Conservation (phyloP, 805 yeast species). For the Candida ponderosae region DNA sequence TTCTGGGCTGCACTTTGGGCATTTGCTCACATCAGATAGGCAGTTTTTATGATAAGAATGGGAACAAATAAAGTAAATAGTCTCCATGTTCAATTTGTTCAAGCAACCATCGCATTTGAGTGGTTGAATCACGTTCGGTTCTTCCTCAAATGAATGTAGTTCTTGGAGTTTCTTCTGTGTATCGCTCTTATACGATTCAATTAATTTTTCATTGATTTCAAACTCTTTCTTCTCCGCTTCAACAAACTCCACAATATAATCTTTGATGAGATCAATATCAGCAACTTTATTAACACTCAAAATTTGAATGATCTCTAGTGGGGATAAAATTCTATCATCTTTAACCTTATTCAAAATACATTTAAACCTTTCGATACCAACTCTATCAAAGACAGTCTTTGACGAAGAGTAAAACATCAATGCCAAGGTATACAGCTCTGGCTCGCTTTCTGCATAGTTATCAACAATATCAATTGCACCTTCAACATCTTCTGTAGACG, state of each 20-base stretch:
- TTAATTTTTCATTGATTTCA: slow-evolving; percentile 56
- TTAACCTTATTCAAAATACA: slow-evolving; percentile 47
- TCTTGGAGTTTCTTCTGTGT: slow-evolving; percentile 45
- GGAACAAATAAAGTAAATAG: slow-evolving; percentile 75
- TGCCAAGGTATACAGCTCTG: slow-evolving; percentile 59
- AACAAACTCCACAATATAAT: slow-evolving; percentile 56
- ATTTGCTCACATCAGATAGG: slow-evolving; percentile 45
- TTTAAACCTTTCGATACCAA: slow-evolving; percentile 42
- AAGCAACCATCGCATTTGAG: slow-evolving; percentile 17
- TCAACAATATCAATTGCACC: slow-evolving; percentile 51
- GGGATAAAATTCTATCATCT: slow-evolving; percentile 48
- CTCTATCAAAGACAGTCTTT: slow-evolving; percentile 37
- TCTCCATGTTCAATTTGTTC: slow-evolving; percentile 60
- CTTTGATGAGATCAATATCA: slow-evolving; percentile 65
- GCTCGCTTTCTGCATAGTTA: slow-evolving; percentile 53
- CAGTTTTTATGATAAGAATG: slow-evolving; percentile 87
- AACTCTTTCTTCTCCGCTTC: slow-evolving; percentile 56
- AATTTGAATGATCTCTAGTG: slow-evolving; percentile 69
- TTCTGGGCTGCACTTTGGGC: slow-evolving; percentile 76
- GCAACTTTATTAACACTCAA: slow-evolving; percentile 55
- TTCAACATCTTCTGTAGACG: slow-evolving; percentile 47
- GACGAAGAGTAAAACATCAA: slow-evolving; percentile 55
- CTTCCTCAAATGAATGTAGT: slow-evolving; percentile 37
- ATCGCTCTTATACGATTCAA: slow-evolving; percentile 61
- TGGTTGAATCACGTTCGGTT: slow-evolving; percentile 31